A percentile compares a stretch with the other conserved stretches of the same genome.
These are phyloP conservation scores for Inga oerstediana DNA, from an alignment of 306 rosid species.

Conservation along the genomic window DNA sequence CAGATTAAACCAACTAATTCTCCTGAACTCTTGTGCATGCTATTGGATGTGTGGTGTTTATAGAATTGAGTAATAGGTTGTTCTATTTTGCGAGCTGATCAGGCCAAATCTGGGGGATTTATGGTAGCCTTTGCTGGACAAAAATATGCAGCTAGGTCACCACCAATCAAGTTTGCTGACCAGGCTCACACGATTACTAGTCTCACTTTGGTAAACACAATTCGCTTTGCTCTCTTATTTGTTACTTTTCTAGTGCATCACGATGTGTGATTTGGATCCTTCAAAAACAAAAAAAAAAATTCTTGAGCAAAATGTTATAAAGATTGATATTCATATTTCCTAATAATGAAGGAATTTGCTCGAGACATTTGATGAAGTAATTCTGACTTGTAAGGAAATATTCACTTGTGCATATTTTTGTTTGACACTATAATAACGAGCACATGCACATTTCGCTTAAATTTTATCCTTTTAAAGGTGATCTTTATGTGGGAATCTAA, in stretches of 20 bases:
- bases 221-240: background rate
- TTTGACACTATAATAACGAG: background rate
- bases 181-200: conserved; percentile 59
- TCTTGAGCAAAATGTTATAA: background rate
- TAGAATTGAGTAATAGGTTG: background rate
- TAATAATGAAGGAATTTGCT: background rate
- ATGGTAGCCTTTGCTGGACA: conserved; percentile 96
- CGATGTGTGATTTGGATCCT: background rate
- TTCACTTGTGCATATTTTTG: background rate
- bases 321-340: background rate
- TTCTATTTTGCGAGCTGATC: conserved; percentile 17
- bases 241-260: background rate
- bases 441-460: background rate
- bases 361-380: background rate
- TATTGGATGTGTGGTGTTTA: conserved; percentile 2
- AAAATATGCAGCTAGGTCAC: conserved; percentile 94
- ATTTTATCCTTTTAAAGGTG: background rate
- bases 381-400: background rate
- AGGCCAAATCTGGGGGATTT: conserved; percentile 52
- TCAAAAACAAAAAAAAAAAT: background rate
- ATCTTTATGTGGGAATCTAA: background rate
- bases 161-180: conserved; percentile 68
- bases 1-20: background rate
- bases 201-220: conserved; percentile 73
- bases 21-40: background rate